Conservation (phyloP, 2,329 filamentous ascomycete genomes). For the Tolypocladium amazonense region DNA sequence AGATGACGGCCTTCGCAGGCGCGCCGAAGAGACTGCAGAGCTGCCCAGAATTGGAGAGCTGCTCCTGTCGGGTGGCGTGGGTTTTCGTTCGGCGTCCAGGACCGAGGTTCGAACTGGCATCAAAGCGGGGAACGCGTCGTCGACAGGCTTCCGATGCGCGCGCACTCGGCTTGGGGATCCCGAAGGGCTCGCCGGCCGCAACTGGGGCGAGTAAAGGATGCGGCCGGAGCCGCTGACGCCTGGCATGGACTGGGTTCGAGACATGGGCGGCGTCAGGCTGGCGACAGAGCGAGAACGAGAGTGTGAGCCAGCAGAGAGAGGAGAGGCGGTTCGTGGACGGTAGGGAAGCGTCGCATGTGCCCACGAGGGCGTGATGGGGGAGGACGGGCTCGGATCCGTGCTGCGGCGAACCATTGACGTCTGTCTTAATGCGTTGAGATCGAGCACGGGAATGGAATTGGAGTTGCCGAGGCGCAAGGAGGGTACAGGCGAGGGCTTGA, state of each 20-base stretch:
- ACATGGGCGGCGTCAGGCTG: conserved; percentile 45
- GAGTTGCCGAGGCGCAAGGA: conserved; percentile 36
- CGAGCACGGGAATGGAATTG: conserved; percentile 22
- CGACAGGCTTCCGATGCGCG: conserved; percentile 43
- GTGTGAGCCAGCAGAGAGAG: conserved; percentile 42
- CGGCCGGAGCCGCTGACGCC: conserved; percentile 50
- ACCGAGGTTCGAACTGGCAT: conserved; percentile 45
- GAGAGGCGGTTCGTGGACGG: conserved; percentile 52
- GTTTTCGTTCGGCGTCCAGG: conserved; percentile 39
- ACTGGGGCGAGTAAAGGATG: conserved; percentile 41
- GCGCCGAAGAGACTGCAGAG: conserved; percentile 17
- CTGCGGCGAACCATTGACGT: conserved; percentile 44
- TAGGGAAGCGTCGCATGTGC: conserved; percentile 37
- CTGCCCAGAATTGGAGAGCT: conserved; percentile 37
- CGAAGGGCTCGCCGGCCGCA: conserved; percentile 43
- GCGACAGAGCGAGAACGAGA: conserved; percentile 47
- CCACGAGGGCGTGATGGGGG: conserved; percentile 42
- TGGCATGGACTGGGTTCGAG: conserved; percentile 54
- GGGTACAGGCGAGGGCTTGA: conserved; percentile 46
- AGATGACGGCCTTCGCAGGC: conserved; percentile 42
- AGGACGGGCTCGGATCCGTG: conserved; percentile 44
- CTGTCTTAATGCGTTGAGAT: conserved; percentile 36
- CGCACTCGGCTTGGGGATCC: conserved; percentile 42
- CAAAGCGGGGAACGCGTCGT: conserved; percentile 48
- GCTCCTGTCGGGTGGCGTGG: conserved; percentile 36